These are phyloP conservation scores for Schwanniomyces vanrijiae DNA, from an alignment of 805 yeast species.

Conservation along the genomic window DNA sequence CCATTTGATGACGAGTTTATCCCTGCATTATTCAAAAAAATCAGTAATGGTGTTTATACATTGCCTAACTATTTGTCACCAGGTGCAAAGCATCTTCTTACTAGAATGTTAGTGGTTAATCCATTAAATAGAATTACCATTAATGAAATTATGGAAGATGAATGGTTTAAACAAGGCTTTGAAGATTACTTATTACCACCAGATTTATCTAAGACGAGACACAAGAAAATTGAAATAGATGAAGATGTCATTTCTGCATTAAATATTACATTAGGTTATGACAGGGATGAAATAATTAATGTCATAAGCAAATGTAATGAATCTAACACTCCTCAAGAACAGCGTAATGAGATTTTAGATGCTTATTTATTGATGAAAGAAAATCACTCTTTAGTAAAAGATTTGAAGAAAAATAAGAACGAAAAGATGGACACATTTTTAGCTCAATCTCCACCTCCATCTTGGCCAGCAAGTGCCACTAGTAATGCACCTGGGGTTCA, in stretches of 20 bases:
- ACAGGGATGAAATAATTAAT: constrained; percentile 75
- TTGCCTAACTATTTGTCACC: constrained; percentile 82
- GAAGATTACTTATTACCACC: constrained; percentile 77
- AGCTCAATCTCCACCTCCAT: constrained; percentile 62
- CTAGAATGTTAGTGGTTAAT: constrained; percentile 90
- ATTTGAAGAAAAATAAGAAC: constrained; percentile 53
- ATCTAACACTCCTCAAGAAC: constrained; percentile 27
- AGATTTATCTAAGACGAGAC: constrained; percentile 37
- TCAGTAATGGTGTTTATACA: constrained; percentile 88
- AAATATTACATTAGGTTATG: constrained; percentile 85
- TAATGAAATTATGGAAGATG: constrained; percentile 88
- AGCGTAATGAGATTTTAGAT: constrained; percentile 73
- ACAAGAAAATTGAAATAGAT: constrained; percentile 54
- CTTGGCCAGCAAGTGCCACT: constrained; percentile 30
- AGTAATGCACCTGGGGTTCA: constrained; percentile 43
- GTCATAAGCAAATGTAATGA: constrained; percentile 57
- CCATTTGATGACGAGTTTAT: constrained; percentile 97
- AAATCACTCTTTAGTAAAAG: constrained; percentile 68
- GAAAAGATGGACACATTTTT: constrained; percentile 58
- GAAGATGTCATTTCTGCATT: constrained; percentile 75
- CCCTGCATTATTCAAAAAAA: constrained; percentile 90
- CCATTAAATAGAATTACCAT: constrained; percentile 93
- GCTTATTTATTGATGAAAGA: constrained; percentile 83
- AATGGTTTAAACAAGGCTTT: constrained; percentile 84
- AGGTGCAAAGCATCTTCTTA: constrained; percentile 81